Conservation (phyloP, 768 basidiomycete genomes). For the Hypholoma fasciculare region DNA sequence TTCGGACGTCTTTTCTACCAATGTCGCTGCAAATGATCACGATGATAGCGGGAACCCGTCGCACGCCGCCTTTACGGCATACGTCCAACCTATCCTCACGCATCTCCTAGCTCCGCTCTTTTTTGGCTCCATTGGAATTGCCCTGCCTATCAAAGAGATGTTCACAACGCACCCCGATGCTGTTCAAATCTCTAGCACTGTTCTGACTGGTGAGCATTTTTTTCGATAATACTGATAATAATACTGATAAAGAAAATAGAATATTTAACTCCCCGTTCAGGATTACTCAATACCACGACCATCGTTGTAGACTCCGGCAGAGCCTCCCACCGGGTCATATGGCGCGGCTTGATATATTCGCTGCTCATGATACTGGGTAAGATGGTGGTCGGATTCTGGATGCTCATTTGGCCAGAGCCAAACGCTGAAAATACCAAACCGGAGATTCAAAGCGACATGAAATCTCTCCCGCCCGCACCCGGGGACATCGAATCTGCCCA, state of each 20-base stretch:
- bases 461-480: background rate
- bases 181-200: background rate
- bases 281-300: background rate
- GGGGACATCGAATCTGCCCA: background rate
- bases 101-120: constrained; percentile 59
- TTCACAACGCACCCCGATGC: constrained; percentile 34
- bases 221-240: background rate
- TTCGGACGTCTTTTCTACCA: no score
- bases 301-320: background rate
- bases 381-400: constrained; percentile 45
- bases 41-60: constrained; percentile 2
- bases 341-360: constrained; percentile 59
- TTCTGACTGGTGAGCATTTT: background rate
- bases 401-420: constrained; percentile 34
- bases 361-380: constrained; percentile 60
- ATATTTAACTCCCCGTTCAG: background rate
- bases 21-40: no score
- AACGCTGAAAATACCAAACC: background rate
- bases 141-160: constrained; percentile 47
- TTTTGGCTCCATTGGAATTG: constrained; percentile 64
- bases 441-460: background rate
- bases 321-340: constrained; percentile 33
- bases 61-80: constrained; percentile 30
- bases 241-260: no score
- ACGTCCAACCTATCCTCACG: constrained; percentile 37